A percentile compares a stretch with the other conserved stretches of the same genome.
These are phyloP conservation scores for Paramecium tetraurelia DNA, from an alignment of 73 alveolate genomes.

Conservation along the genomic window DNA sequence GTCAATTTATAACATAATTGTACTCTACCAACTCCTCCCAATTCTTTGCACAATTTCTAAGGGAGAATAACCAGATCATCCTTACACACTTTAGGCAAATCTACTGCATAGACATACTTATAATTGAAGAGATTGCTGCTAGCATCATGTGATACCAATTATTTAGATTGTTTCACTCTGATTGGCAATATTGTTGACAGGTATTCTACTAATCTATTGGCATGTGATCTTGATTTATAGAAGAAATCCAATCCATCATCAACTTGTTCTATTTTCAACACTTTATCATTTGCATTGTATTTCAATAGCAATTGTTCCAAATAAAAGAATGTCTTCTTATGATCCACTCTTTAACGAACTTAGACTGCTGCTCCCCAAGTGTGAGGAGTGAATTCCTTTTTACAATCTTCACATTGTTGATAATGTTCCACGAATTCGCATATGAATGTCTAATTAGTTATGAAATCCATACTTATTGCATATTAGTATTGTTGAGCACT, in stretches of 20 bases:
- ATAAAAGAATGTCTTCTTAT: conserved; percentile 93
- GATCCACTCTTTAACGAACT: conserved; percentile 91
- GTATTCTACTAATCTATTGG: conserved; percentile 88
- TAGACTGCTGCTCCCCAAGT: conserved; percentile 94
- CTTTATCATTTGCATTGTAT: conserved; percentile 91
- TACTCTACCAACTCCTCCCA: conserved; percentile 97
- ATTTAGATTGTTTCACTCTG: conserved; percentile 82
- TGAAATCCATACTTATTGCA: conserved; percentile 51
- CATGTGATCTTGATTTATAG: conserved; percentile 89
- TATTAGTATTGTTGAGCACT: conserved; percentile 77
- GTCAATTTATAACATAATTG: conserved; percentile 90
- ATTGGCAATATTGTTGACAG: conserved; percentile 79
- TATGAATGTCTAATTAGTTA: conserved; percentile 67
- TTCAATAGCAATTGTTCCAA: conserved; percentile 91
- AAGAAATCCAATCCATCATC: conserved; percentile 98
- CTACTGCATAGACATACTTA: conserved; percentile 89
- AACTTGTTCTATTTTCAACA: conserved; percentile 84
- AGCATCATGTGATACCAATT: conserved; percentile 94
- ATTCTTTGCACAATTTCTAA: conserved; percentile 76
- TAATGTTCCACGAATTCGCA: conserved; percentile 90
- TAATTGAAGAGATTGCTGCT: conserved; percentile 80
- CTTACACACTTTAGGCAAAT: conserved; percentile 95
- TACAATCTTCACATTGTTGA: conserved; percentile 97
- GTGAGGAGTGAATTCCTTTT: conserved; percentile 96
- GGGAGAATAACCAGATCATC: conserved; percentile 96